Percentiles rank a stretch among this genome's conserved stretches.
Evolutionary conservation across 2,329 filamentous ascomycete species (phyloP).

Genomic region (Fusarium sp.): DNA sequence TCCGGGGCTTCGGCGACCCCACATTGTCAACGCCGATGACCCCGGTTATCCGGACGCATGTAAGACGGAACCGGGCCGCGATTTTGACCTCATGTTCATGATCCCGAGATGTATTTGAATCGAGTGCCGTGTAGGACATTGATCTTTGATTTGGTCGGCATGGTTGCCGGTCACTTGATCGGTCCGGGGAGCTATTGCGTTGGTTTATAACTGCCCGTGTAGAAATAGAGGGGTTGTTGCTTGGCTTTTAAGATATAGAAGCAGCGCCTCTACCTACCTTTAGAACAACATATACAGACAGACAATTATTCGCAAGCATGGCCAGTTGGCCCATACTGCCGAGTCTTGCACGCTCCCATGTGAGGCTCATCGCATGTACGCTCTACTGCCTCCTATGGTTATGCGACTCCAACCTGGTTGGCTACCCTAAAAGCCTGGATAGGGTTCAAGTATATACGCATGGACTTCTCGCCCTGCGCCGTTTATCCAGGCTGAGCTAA

Average conservation of each 20-base stretch:
- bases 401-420: no score
- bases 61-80: slow-evolving; percentile 34
- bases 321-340: no score
- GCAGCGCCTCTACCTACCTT: background rate
- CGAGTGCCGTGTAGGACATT: background rate
- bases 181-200: background rate
- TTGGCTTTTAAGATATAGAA: background rate
- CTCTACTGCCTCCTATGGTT: no score
- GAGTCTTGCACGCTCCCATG: no score
- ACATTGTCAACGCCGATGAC: slow-evolving; percentile 13
- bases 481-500: no score
- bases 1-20: slow-evolving; percentile 32
- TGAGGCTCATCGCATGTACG: no score
- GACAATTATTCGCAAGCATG: no score
- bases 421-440: no score
- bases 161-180: slow-evolving; percentile 7
- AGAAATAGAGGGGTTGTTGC: background rate
- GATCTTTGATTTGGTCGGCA: background rate
- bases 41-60: slow-evolving; percentile 31
- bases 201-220: slow-evolving; percentile 11
- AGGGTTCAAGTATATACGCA: no score
- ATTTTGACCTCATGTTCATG: slow-evolving; percentile 10
- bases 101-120: background rate
- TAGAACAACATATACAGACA: no score
- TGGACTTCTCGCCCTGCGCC: no score